Base-by-base conservation (phyloP, 75 land plant species). In the Adiantum capillusveneris region DNA sequence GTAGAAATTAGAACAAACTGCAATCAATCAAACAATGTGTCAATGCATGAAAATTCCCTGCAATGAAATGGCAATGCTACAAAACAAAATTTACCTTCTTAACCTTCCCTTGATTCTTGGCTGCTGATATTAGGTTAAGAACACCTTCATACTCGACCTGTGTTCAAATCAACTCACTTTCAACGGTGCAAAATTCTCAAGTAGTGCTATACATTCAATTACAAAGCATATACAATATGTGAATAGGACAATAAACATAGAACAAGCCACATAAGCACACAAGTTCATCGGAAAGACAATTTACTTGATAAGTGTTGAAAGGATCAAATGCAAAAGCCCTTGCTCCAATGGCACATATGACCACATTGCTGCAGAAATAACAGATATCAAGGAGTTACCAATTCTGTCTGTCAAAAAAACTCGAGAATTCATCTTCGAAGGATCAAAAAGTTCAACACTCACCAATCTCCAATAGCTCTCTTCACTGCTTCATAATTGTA, bases 81-180 rank as follows among this genome's bases (percentile, higher is more conserved):
- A 46, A 7, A 7, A 46, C 21, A 46, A 45, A 19, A 30, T 30
- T 49, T 7, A 68, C 72, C 72, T 69, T 69, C 56, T 62, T 69
- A 34, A 34, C 7, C 11, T 53, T 54, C 20, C 72, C 72, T 36
- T 55, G 30, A 44, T 69, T 69, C 59, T 62, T 69, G 1, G 72
- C 66, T 39, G 72, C 65, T 25, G 72, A 54, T 37, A 69, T 31
- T 11, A 69, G 57, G 53, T 69, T 69, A 34, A 62, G 0, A 11
- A 69, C 72, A 20, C 72, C 72, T 58, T 69, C 72, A 29, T 62
- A 69, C 58, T 69, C 72, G 17, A 53, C 54, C 72, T 69, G 44
- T 56, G 44, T 22, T 6, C 2, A 20, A 46, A 34, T 9, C 3
- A 34, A 5, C 37, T n/a, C n/a, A n/a, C n/a, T n/a, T n/a, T n/a